Conservation (phyloP, 1,284 basidiomycete species). For the Laetiporus sulphureus region DNA sequence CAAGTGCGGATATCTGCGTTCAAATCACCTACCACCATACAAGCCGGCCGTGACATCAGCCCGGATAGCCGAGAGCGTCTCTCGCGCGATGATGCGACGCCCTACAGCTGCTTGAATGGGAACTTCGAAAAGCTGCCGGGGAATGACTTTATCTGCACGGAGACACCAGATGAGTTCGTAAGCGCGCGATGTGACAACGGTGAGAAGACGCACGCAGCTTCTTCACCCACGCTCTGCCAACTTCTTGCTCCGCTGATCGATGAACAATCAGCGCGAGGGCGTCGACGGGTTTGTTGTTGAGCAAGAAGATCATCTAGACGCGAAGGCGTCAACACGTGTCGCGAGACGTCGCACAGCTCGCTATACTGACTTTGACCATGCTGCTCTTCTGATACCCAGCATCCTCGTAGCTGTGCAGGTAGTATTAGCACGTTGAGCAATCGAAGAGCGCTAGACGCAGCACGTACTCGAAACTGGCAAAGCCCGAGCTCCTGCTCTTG, state of each 20-base stretch:
- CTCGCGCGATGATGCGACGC: conserved; percentile 83
- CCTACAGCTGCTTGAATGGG: conserved; percentile 87
- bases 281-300: conserved; percentile 86
- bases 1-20: too few relatives aligned
- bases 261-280: conserved; percentile 90
- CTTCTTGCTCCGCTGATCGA: conserved; percentile 58
- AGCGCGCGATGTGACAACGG: background rate
- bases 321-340: background rate
- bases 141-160: conserved; percentile 76
- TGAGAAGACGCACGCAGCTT: conserved; percentile 65
- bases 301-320: conserved; percentile 69
- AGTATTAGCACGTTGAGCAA: conserved; percentile 3
- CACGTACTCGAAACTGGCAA: conserved; percentile 86
- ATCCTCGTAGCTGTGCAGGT: conserved; percentile 81
- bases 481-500: conserved; percentile 87
- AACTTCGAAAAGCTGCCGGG: conserved; percentile 90
- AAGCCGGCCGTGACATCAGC: conserved; percentile 95
- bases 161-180: background rate
- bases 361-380: conserved; percentile 62
- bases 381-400: conserved; percentile 79
- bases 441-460: background rate
- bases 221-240: conserved; percentile 81
- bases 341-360: background rate
- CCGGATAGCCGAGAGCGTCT: conserved; percentile 81
- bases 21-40: conserved; percentile 77